Evolutionary conservation across 257 asterid genomes (phyloP), one percentile per base, ranked within the genome.

Genomic region (Rubia yunnanensis): DNA sequence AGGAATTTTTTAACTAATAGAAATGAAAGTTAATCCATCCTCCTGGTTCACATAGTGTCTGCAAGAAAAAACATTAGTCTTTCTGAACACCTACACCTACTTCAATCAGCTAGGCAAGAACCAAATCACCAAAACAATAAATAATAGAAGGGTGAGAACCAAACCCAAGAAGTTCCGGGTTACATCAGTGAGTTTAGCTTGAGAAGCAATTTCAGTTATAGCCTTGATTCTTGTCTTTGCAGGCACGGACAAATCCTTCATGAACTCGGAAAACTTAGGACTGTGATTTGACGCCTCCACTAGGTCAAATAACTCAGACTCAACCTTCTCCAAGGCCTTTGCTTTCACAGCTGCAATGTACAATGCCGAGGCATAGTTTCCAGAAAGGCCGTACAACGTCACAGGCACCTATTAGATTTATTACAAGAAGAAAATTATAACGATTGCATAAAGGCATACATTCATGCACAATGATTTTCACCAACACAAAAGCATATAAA

Each of bases 321-420:
- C 95, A 68, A 90, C 99, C 83, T 83, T 86, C 57, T 94, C 97
- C 81, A 94, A 77, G 41, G 67, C 48, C 63, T 86, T 90, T 48
- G 84, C 87, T 79, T 86, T 94, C 69, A 88, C 97, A 13, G 96
- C 86, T 65, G 92, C 79, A 26, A 89, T 80, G 80, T 92, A 92
- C 75, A 94, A 74, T 36, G 97, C 96, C 0, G 97, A 79, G 56
- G 97, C 96, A 80, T 94, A 94, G 83, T 94, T 90, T 72, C 95
- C 97, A 77, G 92, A 83, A 46, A 79, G 85, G 18, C 97, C 99
- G 73, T 73, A 94, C 94, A 89, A 68, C 5, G 80, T 79, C 74
- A 94, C 10, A 3, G 97, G 99, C 70, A 92, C 92, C 99, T 90
- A 76, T 68, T 72, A 69, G 20, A 64, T 3, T 48, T 34, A 30